Evolutionary conservation across 108 stramenopile species (phyloP), one percentile per base, ranked within the genome.

Genomic region (Skeletonema potamos): DNA sequence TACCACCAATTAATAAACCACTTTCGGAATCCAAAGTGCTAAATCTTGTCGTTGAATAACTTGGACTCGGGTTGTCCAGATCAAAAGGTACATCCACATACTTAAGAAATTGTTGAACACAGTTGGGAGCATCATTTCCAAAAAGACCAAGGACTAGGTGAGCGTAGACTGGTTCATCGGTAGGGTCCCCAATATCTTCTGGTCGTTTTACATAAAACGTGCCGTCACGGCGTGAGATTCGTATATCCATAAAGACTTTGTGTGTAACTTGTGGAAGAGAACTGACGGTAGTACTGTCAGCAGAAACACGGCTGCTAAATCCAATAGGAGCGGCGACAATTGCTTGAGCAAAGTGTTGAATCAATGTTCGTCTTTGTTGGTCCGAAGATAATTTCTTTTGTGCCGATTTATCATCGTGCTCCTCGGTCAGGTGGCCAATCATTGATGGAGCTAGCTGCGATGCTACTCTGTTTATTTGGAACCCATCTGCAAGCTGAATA

Each of bases 211-310:
- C 85, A 58, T 92, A 92, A 62, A 91, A 91, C 17, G 88, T 83
- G 6, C 94, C 94, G 83, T 95, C 94, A 20, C 73, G 54, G 10
- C 94, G 79, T 5, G 91, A 85, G 17, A 95, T 84, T n/a, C 94
- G 79, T 24, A 95, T 81, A 62, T 95, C 85, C 37, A 95, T 76
- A 26, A 68, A 82, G 18, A 95, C 86, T 58, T 87, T 89, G 66
- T 92, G 70, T 0, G 94, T 92, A 22, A 94, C 59, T 36, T 33
- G 17, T 54, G 83, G 76, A 13, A 65, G 73, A 55, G 28, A 56
- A 22, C 67, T 70, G 18, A 15, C 26, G 27, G 29, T 30, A 26
- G 20, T n/a, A n/a, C n/a, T 27, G 1, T 62, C 64, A 6, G 66
- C 54, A 7, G 64, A 22, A 8, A 39, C 24, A 15, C 27, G 20